A percentile compares a stretch with the other conserved stretches of the same genome.
Conservation (phyloP, 1,284 basidiomycete species). For the Hortiboletus rubellus region DNA sequence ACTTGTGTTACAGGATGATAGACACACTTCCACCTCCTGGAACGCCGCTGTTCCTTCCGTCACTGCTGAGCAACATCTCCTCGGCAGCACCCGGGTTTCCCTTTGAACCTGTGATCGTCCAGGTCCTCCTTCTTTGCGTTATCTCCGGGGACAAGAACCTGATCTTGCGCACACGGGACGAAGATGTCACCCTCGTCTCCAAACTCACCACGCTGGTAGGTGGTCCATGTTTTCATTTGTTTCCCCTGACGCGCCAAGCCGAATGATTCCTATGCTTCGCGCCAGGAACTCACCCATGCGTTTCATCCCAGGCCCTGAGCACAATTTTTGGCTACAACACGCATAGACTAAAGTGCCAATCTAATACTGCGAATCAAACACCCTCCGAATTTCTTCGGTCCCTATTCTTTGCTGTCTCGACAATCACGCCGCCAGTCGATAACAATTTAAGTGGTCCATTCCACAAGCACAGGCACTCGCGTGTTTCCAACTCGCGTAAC, state of each 20-base stretch:
- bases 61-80: conserved; percentile 48
- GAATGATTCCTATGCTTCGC: conserved; percentile 9
- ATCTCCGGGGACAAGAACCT: conserved; percentile 60
- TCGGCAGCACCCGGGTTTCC: conserved; percentile 47
- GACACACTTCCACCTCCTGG: conserved; percentile 40
- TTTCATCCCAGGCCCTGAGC: conserved; percentile 50
- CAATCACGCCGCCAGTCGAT: conserved; percentile 31
- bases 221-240: neutral
- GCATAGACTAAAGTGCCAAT: conserved; percentile 55
- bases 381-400: conserved; percentile 50
- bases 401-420: conserved; percentile 47
- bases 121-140: conserved; percentile 64
- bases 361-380: conserved; percentile 23
- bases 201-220: conserved; percentile 59
- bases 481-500: conserved; percentile 28
- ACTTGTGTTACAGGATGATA: conserved; percentile 8
- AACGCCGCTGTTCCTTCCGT: conserved; percentile 53
- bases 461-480: conserved; percentile 29
- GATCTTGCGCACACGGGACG: conserved; percentile 58
- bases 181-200: conserved; percentile 57
- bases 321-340: conserved; percentile 58
- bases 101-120: conserved; percentile 61
- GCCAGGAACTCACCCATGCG: neutral
- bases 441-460: conserved; percentile 17
- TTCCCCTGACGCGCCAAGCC: conserved; percentile 1